Base-by-base conservation (phyloP, 192 early-diverging fungal species). In the Umbelopsis vinacea region DNA sequence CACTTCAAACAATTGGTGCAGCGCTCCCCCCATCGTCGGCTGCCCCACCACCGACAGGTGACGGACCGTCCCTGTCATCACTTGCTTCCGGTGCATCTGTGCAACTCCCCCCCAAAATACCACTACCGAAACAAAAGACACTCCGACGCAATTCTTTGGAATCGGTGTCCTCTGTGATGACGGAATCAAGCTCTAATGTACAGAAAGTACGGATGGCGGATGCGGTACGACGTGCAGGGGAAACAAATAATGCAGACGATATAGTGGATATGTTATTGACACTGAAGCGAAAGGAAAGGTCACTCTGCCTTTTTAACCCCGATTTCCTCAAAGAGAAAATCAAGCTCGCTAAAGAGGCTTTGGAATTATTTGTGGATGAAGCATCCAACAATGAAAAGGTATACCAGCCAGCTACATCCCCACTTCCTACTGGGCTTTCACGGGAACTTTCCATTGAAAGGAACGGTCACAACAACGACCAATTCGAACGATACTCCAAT, bases 261-360 rank as follows among this genome's bases (percentile, higher is more conserved):
- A 78, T 82, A 9, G 77, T 82, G 17, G 80, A 82, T 6, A 72
- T 82, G 60, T 23, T 82, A 2, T 54, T 78, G 63, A 74, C 77
- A 2, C 71, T 82, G 48, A 78, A 71, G 38, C 22, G 63, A 21
- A 82, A 82, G 50, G 77, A 82, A 37, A 33, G 80, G 22, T 69
- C 77, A 0, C 17, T 79, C 33, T 82, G 80, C 52, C 60, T 76
- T 17, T 82, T 82, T 33, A 82, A 82, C 50, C 67, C 67, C 5
- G 74, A 82, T 24, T 75, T 76, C 46, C 63, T 82, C 33, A 52
- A 71, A 14, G 55, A 63, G 7, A 78, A 72, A 55, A 79, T 82
- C 23, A 2, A 71, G 17, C 40, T 73, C 38, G 80, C 80, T 6
- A 54, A 71, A 35, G 54, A 63, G 46, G 80, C 80, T 43, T 73